These are phyloP conservation scores for Leucosporidium scottii DNA, from an alignment of 768 basidiomycete species.

Conservation along the genomic window DNA sequence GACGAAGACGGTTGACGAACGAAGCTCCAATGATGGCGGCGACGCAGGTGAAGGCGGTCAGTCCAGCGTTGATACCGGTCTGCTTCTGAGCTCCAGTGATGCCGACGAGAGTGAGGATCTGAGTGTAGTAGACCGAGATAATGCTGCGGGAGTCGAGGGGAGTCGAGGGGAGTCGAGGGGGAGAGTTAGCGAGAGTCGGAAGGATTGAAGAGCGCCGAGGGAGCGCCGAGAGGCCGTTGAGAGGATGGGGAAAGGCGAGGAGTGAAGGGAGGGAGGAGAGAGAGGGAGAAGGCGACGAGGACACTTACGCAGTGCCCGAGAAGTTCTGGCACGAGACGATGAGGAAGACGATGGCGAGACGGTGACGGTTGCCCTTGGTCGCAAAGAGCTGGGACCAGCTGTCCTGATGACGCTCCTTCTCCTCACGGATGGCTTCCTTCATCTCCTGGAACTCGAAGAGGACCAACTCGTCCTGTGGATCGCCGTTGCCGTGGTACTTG, in stretches of 20 bases:
- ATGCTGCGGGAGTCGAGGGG: not conserved
- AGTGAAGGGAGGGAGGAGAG: not conserved
- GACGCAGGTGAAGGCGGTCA: slow-evolving; percentile 42
- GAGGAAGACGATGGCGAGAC: slow-evolving; percentile 29
- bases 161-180: not conserved
- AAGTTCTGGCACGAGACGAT: slow-evolving; percentile 3
- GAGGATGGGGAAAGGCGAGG: not conserved
- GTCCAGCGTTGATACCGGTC: slow-evolving; percentile 44
- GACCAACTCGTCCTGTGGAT: slow-evolving; percentile 46
- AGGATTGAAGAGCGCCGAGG: not conserved
- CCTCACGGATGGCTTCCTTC: slow-evolving; percentile 40
- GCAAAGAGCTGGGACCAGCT: slow-evolving; percentile 41
- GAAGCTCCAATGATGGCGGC: slow-evolving; percentile 40
- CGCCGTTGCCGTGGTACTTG: slow-evolving; percentile 75
- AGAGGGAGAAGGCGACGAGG: not conserved
- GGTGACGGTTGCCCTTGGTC: slow-evolving; percentile 38
- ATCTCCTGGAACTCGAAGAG: slow-evolving; percentile 45
- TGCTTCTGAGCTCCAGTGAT: slow-evolving; percentile 42
- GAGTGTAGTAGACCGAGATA: not conserved
- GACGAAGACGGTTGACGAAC: slow-evolving; percentile 39
- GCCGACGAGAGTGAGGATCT: slow-evolving; percentile 36
- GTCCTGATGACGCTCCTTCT: slow-evolving; percentile 39
- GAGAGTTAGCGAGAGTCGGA: not conserved
- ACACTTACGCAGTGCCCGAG: not conserved
- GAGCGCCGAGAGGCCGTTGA: not conserved